Evolutionary conservation across 2,329 filamentous ascomycete genomes (phyloP), one percentile per base, ranked within the genome.

Genomic region (Aspergillus costaricaensis): DNA sequence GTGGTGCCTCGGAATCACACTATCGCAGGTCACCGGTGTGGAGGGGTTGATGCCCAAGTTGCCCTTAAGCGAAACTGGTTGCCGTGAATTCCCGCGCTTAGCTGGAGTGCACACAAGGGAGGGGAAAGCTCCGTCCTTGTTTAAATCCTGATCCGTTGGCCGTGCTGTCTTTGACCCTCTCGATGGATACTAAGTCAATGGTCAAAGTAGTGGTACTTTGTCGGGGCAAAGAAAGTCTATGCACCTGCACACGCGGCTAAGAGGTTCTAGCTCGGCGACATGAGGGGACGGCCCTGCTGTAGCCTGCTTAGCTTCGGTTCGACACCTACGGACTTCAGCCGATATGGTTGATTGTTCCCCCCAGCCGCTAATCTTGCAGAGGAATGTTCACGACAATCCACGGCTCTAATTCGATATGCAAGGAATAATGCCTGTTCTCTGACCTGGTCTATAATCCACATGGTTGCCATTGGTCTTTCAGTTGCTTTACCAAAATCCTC

Each of bases 31-130:
- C 51, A 48, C 59, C 55, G 58, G 57, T 58, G 59, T 58, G 59
- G 65, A 63, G 65, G 62, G 60, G 65, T 65, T 60, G 63, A 62
- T 67, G 63, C 65, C 65, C 62, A 65, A 67, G 62, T 64, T 38
- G 53, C 27, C 47, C 43, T 60, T 61, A 62, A 62, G 60, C 63
- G 60, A 65, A 62, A 62, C 38, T 59, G 48, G 49, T 55, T 62
- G 63, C 63, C 60, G 63, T 67, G 55, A 61, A 60, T 62, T 67
- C 63, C 65, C 58, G 59, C 38, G 48, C 17, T 32, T 55, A 50
- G 54, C 17, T 49, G 15, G 48, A 36, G 12, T 9, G 12, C 32
- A 12, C 32, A 36, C 32, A 36, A 36, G 32, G 32, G 32, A 36
- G 32, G 32, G 32, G 32, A 14, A 36, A 49, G 44, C 44, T 48